Evolutionary conservation across 345 rosid genomes (phyloP), one percentile per base, ranked within the genome.

Genomic region (Hibiscus mutabilis): DNA sequence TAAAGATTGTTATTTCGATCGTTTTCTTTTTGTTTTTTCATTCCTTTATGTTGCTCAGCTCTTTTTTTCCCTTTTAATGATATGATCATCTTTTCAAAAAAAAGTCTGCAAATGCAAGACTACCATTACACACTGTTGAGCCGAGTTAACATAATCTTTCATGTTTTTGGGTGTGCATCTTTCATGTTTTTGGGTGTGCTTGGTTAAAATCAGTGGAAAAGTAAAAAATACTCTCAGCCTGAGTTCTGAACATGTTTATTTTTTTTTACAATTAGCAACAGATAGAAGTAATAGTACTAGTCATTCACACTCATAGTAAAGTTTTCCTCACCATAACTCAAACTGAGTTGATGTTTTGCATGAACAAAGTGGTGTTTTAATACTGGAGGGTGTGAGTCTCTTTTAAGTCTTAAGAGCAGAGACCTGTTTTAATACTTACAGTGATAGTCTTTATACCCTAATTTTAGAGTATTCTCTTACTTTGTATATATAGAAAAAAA

Each of bases 81-180:
- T n/a, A n/a, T n/a, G n/a, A n/a, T n/a, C n/a, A n/a, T n/a, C n/a
- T n/a, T n/a, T n/a, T n/a, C n/a, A n/a, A n/a, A n/a, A n/a, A n/a
- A n/a, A n/a, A n/a, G n/a, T n/a, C n/a, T n/a, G n/a, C n/a, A 66
- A 47, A 67, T 67, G 58, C 58, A 49, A 66, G 15, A 49, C 29
- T 5, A 67, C 58, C 70, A 47, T 67, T 67, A 27, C 9, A 66
- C 18, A 67, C 46, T 40, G 13, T 40, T 40, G 13, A 37, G 6
- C 13, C 46, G 46, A 40, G 13, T 40, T 40, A 40, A 10, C 9
- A 40, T 9, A 40, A 40, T 10, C 46, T 40, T 40, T 40, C 46
- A 40, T 40, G 46, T 2, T 40, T 40, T 40, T 9, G 46, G 46
- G 13, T 40, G 46, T 40, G 46, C 46, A 40, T 10, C 46, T 40